These are phyloP conservation scores for Chenopodium quinoa DNA, from an alignment of 148 eudicot genomes.

Conservation along the genomic window DNA sequence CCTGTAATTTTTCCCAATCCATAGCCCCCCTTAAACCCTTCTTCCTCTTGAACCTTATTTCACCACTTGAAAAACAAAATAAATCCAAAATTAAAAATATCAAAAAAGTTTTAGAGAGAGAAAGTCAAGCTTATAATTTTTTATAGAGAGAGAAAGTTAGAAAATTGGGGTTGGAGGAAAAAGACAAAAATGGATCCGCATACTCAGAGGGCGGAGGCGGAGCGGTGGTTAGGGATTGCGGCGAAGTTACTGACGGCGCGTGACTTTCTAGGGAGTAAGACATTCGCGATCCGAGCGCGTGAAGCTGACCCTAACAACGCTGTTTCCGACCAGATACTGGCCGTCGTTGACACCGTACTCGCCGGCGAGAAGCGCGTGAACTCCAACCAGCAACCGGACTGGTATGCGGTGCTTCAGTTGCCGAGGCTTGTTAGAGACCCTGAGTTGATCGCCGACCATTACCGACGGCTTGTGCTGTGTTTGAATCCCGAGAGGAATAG, in stretches of 20 bases:
- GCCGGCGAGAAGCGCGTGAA: conserved; percentile 60
- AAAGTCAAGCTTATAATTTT: neutral
- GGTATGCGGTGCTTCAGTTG: conserved; percentile 73
- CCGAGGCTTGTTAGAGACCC: conserved; percentile 43
- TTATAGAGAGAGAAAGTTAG: conserved; percentile 17
- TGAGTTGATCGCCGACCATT: conserved; percentile 51
- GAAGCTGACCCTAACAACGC: conserved; percentile 75
- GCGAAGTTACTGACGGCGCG: conserved; percentile 64
- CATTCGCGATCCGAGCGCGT: conserved; percentile 77
- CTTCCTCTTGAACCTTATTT: neutral
- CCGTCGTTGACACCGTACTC: conserved; percentile 71
- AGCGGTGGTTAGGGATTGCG: conserved; percentile 76
- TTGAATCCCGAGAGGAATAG: conserved; percentile 57
- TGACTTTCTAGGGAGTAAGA: conserved; percentile 64
- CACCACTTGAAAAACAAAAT: neutral
- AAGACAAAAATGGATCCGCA: conserved; percentile 46
- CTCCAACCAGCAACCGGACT: conserved; percentile 39
- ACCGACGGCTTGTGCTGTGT: conserved; percentile 47
- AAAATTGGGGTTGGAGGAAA: neutral
- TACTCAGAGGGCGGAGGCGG: conserved; percentile 60
- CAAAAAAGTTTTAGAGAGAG: conserved; percentile 7
- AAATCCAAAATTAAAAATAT: neutral
- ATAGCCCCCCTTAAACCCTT: conserved; percentile 2
- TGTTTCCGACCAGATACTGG: conserved; percentile 62
- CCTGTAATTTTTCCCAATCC: conserved; percentile 4